Evolutionary conservation across 805 yeast genomes (phyloP).

Genomic region (Wickerhamiella sorbophila): DNA sequence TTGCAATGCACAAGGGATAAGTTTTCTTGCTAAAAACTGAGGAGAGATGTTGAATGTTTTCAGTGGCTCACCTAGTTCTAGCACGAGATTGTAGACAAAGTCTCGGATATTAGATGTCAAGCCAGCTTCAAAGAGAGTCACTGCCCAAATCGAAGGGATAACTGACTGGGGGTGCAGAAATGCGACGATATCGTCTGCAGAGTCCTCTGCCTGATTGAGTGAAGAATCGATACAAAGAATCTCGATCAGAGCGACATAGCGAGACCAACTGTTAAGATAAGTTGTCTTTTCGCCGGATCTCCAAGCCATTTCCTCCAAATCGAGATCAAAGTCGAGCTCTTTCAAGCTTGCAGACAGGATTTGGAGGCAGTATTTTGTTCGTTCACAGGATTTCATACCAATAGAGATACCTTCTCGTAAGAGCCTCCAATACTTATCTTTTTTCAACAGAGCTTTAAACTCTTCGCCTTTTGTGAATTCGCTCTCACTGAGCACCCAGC

Average conservation of each 20-base stretch:
- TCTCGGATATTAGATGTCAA: slow-evolving; percentile 58
- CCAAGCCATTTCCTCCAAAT: neutral
- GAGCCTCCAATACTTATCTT: neutral
- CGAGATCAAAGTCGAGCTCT: neutral
- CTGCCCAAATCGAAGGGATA: slow-evolving; percentile 58
- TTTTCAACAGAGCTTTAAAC: neutral
- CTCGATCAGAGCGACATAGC: slow-evolving; percentile 61
- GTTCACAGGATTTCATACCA: neutral
- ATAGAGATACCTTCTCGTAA: neutral
- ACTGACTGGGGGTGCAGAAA: slow-evolving; percentile 36
- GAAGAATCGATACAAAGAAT: slow-evolving; percentile 76
- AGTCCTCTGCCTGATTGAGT: slow-evolving; percentile 72
- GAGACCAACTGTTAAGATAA: slow-evolving; percentile 42
- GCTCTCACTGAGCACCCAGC: neutral
- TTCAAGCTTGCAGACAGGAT: slow-evolving; percentile 1
- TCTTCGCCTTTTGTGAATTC: neutral
- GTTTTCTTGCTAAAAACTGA: slow-evolving; percentile 30
- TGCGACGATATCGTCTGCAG: slow-evolving; percentile 43
- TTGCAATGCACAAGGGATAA: slow-evolving; percentile 46
- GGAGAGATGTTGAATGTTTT: slow-evolving; percentile 32
- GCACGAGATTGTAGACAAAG: slow-evolving; percentile 41
- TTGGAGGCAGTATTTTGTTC: neutral
- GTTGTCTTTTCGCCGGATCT: neutral
- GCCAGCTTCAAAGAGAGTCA: slow-evolving; percentile 61
- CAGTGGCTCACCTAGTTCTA: slow-evolving; percentile 35